These are phyloP conservation scores for Silene coronaria DNA, from an alignment of 179 eudicot species.

Conservation along the genomic window DNA sequence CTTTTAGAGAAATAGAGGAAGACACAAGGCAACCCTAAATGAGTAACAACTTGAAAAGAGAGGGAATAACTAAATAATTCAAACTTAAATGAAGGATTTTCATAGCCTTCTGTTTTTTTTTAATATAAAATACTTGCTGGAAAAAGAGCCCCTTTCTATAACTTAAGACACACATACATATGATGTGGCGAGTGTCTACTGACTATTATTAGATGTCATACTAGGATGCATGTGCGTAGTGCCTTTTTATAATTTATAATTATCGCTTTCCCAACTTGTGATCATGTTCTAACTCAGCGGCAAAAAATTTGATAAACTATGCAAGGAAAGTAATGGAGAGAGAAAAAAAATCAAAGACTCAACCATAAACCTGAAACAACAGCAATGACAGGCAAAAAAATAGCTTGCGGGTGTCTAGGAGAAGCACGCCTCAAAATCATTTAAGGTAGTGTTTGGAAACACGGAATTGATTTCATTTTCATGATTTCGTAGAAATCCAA, in stretches of 20 bases:
- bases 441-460: too few species aligned
- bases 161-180: not conserved
- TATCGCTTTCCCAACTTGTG: not conserved
- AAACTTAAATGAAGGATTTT: not conserved
- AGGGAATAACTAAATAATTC: slow-evolving; percentile 7
- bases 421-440: not conserved
- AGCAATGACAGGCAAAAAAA: not conserved
- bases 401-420: not conserved
- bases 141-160: not conserved
- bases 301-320: not conserved
- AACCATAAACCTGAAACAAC: not conserved
- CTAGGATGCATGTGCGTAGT: not conserved
- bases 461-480: too few species aligned
- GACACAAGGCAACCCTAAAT: slow-evolving; percentile 22
- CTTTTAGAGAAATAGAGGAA: slow-evolving; percentile 17
- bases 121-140: not conserved
- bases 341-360: not conserved
- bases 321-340: not conserved
- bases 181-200: not conserved
- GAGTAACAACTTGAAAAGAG: slow-evolving; percentile 13
- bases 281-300: not conserved
- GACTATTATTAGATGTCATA: not conserved
- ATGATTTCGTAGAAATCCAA: too few species aligned
- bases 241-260: not conserved
- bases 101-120: not conserved